phyloP scores from a whole-genome alignment of 495 filamentous ascomycete species.

The Aspergillus coremiiformis region DNA sequence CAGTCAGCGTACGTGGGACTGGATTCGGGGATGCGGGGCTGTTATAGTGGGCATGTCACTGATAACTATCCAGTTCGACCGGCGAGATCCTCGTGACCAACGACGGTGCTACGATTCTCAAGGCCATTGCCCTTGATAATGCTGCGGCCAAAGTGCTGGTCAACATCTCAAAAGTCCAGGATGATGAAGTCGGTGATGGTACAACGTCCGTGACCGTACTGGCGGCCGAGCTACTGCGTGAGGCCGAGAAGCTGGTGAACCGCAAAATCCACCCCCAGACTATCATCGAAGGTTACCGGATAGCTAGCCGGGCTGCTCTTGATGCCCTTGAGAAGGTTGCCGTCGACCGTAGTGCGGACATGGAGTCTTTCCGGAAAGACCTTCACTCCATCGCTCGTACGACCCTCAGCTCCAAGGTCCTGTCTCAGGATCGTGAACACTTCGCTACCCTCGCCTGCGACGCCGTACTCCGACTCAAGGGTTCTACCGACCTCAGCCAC shows the following conservation, averaged over 20 bases:
- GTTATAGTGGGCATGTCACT: conserved; percentile 6
- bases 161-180: conserved; percentile 98
- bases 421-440: conserved; percentile 87
- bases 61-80: conserved; percentile 58
- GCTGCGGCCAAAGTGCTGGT: conserved; percentile 91
- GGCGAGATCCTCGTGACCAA: conserved; percentile 97
- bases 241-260: conserved; percentile 94
- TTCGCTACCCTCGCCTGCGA: conserved; percentile 90
- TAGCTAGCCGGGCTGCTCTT: conserved; percentile 85
- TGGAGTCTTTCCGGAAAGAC: conserved; percentile 79
- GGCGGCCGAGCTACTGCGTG: conserved; percentile 88
- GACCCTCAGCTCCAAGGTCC: conserved; percentile 96
- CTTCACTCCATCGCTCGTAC: conserved; percentile 85
- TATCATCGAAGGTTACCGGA: conserved; percentile 97
- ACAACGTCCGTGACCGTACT: conserved; percentile 89
- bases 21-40: conserved; percentile 13
- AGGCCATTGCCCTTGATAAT: conserved; percentile 98
- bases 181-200: conserved; percentile 96
- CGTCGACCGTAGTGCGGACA: conserved; percentile 79
- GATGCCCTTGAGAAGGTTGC: conserved; percentile 75
- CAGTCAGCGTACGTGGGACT: conserved; percentile 73
- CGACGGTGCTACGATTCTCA: conserved; percentile 95
- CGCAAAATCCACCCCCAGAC: conserved; percentile 98
- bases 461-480: conserved; percentile 82
- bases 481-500: conserved; percentile 89